Evolutionary conservation across 768 basidiomycete species (phyloP), one percentile per base, ranked within the genome.

Genomic region (Suillus sp.): DNA sequence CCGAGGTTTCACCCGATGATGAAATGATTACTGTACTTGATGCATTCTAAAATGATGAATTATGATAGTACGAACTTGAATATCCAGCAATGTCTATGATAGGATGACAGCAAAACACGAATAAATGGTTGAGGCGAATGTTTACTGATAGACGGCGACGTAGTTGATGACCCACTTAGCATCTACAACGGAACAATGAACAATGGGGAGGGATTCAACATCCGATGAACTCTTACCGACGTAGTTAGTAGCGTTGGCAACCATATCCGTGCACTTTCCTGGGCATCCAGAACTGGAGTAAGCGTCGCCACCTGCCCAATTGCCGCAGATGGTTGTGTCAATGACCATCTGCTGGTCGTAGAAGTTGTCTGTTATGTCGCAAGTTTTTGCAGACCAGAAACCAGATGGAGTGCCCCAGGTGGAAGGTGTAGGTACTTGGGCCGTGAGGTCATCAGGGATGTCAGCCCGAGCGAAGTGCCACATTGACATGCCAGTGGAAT

Each of bases 151-250:
- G 51, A 85, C 81, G 45, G 83, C 80, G 62, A 87, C 76, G 68
- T 82, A 86, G 69, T 84, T 84, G 71, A 88, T 76, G 64, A 78
- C 75, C 85, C 85, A 87, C 70, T 82, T 75, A 11, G 86, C 84
- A 67, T 76, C 85, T 87, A 66, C 6, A 60, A 5, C 16, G 1
- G 9, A 9, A 30, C 32, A 71, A 10, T 38, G 55, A 56, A 35
- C 9, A 16, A 18, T 25, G 16, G 8, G 16, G 18, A 37, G 25
- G 1, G 35, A 37, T 88, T 68, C 25, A 30, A 8, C 16, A 56
- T 56, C 22, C 64, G 62, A 30, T 75, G 53, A 50, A 43, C 54
- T 16, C 78, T 68, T 67, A 83, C 83, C 62, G 16, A 62, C 67
- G 72, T 85, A 90, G 75, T 87, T 90, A 30, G 69, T 75, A 18